A percentile compares a stretch with the other conserved stretches of the same genome.
phyloP scores from a whole-genome alignment of 2,329 filamentous ascomycete species.

The Alternaria arborescens region DNA sequence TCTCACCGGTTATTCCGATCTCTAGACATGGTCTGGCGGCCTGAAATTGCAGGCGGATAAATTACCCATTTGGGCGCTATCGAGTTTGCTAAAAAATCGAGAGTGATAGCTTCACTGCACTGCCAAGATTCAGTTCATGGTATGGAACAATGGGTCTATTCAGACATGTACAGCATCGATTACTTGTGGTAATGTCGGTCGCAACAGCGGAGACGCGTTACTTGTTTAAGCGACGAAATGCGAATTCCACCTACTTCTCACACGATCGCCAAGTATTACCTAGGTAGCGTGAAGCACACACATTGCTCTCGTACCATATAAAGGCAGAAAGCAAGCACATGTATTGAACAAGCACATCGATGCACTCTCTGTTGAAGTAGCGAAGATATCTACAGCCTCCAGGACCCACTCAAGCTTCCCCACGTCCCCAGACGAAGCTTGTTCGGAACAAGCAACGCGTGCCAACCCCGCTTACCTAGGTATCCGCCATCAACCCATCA shows the following conservation, averaged over 20 bases:
- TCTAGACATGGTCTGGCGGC: background rate
- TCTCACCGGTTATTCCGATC: background rate
- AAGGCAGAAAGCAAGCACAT: background rate
- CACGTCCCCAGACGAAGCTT: conserved; percentile 22
- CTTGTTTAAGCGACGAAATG: conserved; percentile 8
- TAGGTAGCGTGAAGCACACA: background rate
- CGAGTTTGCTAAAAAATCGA: background rate
- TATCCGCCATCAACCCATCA: conserved; percentile 6
- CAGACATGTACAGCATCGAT: background rate
- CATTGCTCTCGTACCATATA: background rate
- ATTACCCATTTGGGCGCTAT: background rate
- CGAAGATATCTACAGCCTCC: background rate
- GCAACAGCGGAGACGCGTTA: background rate
- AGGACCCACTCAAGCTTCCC: conserved; percentile 2
- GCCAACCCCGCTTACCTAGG: conserved; percentile 7
- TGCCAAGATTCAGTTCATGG: background rate
- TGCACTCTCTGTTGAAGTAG: background rate
- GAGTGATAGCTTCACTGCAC: background rate
- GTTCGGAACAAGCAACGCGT: conserved; percentile 26
- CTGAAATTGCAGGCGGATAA: background rate
- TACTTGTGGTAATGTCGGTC: background rate
- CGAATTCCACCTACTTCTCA: background rate
- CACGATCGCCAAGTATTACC: background rate
- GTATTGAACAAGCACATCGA: background rate
- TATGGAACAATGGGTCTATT: background rate